Conservation (phyloP, 257 asterid species). For the Capsicum rhomboideum region DNA sequence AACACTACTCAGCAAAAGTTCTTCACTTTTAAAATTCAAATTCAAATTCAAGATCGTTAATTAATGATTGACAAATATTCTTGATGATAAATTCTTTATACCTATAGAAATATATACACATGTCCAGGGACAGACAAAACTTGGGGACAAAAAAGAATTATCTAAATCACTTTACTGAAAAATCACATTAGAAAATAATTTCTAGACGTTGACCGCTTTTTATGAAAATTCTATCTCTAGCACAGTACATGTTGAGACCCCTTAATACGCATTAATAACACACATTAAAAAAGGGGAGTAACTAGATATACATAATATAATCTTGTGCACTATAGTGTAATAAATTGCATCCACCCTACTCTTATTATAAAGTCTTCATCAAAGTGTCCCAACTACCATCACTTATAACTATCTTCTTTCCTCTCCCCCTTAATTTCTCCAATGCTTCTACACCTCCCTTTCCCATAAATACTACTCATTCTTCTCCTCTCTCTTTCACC, state of each 20-base stretch:
- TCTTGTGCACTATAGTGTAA: background rate
- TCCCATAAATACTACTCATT: background rate
- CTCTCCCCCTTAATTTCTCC: background rate
- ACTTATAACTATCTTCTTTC: constrained; percentile 8
- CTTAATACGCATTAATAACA: background rate
- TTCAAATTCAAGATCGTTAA: background rate
- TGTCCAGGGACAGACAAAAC: background rate
- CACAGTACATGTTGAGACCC: background rate
- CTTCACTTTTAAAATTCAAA: background rate
- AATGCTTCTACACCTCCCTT: constrained; percentile 14
- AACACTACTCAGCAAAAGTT: background rate
- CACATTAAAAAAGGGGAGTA: background rate
- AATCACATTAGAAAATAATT: too few species aligned
- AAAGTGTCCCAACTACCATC: constrained; percentile 39
- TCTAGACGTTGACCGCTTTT: background rate
- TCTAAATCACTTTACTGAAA: background rate
- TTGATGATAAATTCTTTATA: background rate
- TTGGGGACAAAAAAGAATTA: background rate
- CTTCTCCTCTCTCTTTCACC: background rate
- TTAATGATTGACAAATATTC: background rate
- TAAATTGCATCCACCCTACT: constrained; percentile 1
- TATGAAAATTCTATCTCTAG: background rate
- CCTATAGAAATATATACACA: background rate
- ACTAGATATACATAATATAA: background rate
- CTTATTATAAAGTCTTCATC: background rate